Conservation (phyloP, 805 yeast genomes). For the Jamesozyma jinghongensis region DNA sequence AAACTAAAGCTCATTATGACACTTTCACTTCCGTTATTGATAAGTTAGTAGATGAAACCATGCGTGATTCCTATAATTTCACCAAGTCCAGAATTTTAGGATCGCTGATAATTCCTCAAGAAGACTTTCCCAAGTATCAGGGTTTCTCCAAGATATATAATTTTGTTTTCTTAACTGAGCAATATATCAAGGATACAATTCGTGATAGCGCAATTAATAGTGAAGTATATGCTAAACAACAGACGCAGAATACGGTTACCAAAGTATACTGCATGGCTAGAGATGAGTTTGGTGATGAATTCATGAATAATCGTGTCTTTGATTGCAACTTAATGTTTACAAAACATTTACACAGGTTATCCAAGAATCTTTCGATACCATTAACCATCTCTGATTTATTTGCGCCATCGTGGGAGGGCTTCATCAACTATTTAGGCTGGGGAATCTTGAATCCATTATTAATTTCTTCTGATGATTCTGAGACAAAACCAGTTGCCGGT, state of each 20-base stretch:
- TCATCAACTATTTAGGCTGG: conserved; percentile 33
- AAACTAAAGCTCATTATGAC: conserved; percentile 42
- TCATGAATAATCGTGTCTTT: conserved; percentile 50
- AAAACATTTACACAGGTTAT: conserved; percentile 53
- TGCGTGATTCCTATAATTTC: conserved; percentile 48
- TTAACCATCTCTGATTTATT: conserved; percentile 66
- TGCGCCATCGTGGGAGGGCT: conserved; percentile 63
- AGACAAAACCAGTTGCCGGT: not conserved
- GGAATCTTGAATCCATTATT: conserved; percentile 23
- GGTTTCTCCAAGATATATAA: conserved; percentile 59
- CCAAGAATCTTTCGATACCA: conserved; percentile 48
- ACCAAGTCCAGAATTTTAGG: conserved; percentile 45
- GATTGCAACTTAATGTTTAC: conserved; percentile 77
- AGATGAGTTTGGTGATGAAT: conserved; percentile 52
- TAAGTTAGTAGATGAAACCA: conserved; percentile 50
- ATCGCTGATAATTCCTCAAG: conserved; percentile 37
- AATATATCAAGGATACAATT: conserved; percentile 56
- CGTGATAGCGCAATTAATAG: conserved; percentile 51
- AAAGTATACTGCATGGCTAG: conserved; percentile 56
- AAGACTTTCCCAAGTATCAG: conserved; percentile 38
- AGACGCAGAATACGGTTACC: conserved; percentile 53
- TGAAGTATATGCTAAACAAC: conserved; percentile 58
- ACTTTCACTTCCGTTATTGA: conserved; percentile 52
- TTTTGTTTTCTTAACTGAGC: conserved; percentile 64
- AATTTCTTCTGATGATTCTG: conserved; percentile 1